Base-by-base conservation (phyloP, 1,284 basidiomycete species). In the Ceratobasidium sp. region DNA sequence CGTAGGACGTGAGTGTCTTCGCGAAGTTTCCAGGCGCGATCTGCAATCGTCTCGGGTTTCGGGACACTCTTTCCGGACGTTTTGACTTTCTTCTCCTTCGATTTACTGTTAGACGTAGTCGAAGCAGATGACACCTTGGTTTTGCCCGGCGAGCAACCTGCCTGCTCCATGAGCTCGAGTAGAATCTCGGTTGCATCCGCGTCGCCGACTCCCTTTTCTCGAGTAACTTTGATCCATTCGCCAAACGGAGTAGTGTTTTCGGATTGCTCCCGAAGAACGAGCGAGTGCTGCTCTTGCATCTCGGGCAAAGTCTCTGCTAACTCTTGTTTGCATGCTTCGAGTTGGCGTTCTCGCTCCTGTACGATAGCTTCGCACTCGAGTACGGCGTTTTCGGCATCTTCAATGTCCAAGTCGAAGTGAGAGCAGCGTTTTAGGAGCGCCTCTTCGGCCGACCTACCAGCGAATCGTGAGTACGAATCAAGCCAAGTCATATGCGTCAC, bases 291-390 rank as follows among this genome's bases (percentile, higher is more conserved):
- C 18, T 44, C 61, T 18, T 75, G 72, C 72, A 75, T 75, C 51
- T 75, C 72, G 44, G 72, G 72, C 26, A 75, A 12, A 28, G 72
- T 75, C 28, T 75, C 61, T 40, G 72, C 87, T 26, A 98, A 88
- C 77, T 97, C 95, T 2, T 86, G 85, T 82, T 92, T 93, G 85
- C 96, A 97, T 63, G 93, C 91, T 26, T 93, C 89, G 56, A 96
- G 88, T 83, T 98, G 96, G 77, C 88, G 89, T 72, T 89, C 89
- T 67, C 96, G 94, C 81, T 96, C 95, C 78, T 90, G 85, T 71
- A 97, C 93, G 81, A 98, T 97, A 82, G 95, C 91, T 82, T 97
- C 94, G 85, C 96, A 98, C 3, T 95, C 95, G 83, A 94, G 95
- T 90, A 94, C 94, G 0, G 95, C 92, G 79, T 94, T 94, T 80